Evolutionary conservation across 768 basidiomycete genomes (phyloP), one percentile per base, ranked within the genome.

Genomic region (Podaxis sp.): DNA sequence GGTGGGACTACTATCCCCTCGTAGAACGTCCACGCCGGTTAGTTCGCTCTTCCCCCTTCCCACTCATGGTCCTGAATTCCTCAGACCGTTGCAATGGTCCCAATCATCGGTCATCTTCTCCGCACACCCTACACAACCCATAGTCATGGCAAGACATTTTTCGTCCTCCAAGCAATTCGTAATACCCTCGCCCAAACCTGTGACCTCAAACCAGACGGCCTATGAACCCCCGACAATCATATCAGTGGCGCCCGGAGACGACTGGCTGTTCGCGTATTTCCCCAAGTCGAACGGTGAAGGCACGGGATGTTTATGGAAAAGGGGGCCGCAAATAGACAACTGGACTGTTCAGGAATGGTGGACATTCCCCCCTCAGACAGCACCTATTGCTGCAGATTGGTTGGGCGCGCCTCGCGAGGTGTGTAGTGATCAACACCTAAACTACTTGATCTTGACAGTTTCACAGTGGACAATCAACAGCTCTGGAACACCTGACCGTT

Each of bases 251-350:
- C 80, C 87, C 2, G 75, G 76, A 29, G 85, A 87, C 63, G 77
- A 80, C 53, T 88, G 82, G 85, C 69, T 93, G 4, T 91, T 91
- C 67, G 90, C 89, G 1, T 93, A 86, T 69, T 92, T 89, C 69
- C 89, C 90, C 11, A 79, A 86, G 43, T 75, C 75, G 33, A 80
- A 79, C 25, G 71, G 74, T 1, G 85, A 86, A 63, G 88, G 89
- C 11, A 72, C 83, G 47, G 85, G 81, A 12, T 89, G 90, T 68
- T 66, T 91, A 15, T 93, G 90, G 89, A 78, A 76, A 53, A 80
- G 82, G 36, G 86, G 80, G 2, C 61, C 75, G 11, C 84, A 85
- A 64, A 73, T 89, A 33, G 88, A 93, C 66, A 77, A 68, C 29
- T 93, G 91, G 88, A 71, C 58, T 3, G 73, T 88, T 29, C 79